phyloP scores from a whole-genome alignment of 768 basidiomycete species.

The Tephrocybe sp. region DNA sequence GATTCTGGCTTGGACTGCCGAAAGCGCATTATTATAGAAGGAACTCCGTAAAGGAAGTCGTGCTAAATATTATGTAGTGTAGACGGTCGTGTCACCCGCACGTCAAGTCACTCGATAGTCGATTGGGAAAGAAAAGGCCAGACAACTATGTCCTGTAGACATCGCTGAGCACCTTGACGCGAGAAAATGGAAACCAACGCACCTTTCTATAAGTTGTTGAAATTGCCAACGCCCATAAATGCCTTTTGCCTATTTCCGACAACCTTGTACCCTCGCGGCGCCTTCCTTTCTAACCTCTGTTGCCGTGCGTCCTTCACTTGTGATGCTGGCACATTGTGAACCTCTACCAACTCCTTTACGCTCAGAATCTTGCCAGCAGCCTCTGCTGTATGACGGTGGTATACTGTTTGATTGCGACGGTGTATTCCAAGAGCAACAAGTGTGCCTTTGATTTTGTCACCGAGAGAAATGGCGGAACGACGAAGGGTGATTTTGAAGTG shows the following conservation, averaged over 20 bases:
- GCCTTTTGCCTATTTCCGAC: slow-evolving; percentile 32
- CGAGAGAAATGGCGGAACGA: slow-evolving; percentile 84
- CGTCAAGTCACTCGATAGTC: background rate
- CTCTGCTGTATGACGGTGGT: slow-evolving; percentile 68
- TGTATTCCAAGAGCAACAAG: slow-evolving; percentile 82
- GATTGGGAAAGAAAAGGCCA: background rate
- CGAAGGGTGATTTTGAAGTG: slow-evolving; percentile 89
- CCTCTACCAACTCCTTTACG: slow-evolving; percentile 88
- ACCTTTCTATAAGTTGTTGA: slow-evolving; percentile 6
- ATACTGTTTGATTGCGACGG: slow-evolving; percentile 81
- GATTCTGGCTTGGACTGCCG: too few relatives aligned
- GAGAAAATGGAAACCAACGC: background rate
- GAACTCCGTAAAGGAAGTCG: too few relatives aligned
- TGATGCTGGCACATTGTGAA: slow-evolving; percentile 74
- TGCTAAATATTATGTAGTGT: too few relatives aligned
- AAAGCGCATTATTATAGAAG: too few relatives aligned
- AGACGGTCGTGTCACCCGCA: too few relatives aligned
- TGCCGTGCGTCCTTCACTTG: slow-evolving; percentile 69
- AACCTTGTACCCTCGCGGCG: slow-evolving; percentile 67
- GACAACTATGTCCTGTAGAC: background rate
- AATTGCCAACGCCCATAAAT: slow-evolving; percentile 26
- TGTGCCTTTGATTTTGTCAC: slow-evolving; percentile 66
- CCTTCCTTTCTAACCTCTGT: slow-evolving; percentile 64
- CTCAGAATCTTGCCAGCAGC: slow-evolving; percentile 82
- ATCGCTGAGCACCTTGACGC: background rate